Evolutionary conservation across 208 protist species (phyloP).

Genomic region (Leishmania tarentolae): DNA sequence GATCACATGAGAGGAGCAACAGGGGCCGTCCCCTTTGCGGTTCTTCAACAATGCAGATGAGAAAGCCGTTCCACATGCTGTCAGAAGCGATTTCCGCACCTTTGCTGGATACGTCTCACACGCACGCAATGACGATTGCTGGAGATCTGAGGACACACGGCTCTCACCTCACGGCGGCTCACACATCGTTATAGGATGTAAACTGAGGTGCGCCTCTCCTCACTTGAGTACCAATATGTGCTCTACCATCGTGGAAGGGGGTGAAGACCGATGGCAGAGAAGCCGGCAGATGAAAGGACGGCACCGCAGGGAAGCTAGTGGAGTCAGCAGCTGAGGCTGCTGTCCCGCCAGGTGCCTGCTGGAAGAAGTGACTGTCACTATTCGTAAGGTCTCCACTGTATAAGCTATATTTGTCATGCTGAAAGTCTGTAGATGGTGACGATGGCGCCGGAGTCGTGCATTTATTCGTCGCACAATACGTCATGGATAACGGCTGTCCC

Average conservation of each 20-base stretch:
- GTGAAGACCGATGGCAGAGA: conserved; percentile 14
- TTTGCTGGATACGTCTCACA: not conserved
- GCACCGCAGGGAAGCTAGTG: not conserved
- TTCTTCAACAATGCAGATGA: not conserved
- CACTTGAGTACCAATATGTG: not conserved
- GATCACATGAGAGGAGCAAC: not conserved
- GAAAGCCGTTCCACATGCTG: not conserved
- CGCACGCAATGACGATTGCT: too few relatives aligned
- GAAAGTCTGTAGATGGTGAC: not conserved
- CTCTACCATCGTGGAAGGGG: not conserved
- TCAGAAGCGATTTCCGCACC: not conserved
- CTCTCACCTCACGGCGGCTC: not conserved
- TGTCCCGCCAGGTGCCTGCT: not conserved
- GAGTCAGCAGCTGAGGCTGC: not conserved
- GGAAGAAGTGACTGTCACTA: not conserved
- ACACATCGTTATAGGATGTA: not conserved
- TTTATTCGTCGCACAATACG: not conserved
- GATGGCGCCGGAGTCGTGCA: not conserved
- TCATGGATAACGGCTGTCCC: not conserved
- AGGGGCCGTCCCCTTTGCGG: not conserved
- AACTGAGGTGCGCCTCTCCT: not conserved
- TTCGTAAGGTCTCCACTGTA: not conserved
- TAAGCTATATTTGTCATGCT: not conserved
- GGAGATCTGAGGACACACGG: not conserved
- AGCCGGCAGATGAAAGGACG: not conserved